Base-by-base conservation (phyloP, 176 grass and related monocot species). In the Calamus simplicifolius region DNA sequence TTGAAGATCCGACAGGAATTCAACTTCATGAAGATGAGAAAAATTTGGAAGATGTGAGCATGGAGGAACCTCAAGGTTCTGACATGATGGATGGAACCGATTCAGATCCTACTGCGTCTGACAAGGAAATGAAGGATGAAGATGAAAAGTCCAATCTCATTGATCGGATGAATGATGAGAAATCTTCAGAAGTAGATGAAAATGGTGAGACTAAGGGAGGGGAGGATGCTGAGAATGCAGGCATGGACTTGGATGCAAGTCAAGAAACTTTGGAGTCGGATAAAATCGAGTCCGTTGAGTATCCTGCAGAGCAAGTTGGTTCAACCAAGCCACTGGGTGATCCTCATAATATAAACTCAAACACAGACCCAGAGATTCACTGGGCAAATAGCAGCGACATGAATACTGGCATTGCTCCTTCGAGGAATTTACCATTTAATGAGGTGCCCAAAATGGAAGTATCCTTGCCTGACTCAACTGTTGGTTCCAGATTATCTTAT, bases 371-470 rank as follows among this genome's bases (percentile, higher is more conserved):
- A 43, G 83, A 90, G 66, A 76, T 79, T 0, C 81, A 79, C 48
- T 80, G 77, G 72, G 83, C 92, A 17, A 86, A 90, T 61, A 88
- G 80, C 69, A 82, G 51, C 52, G 83, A 90, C 62, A 53, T 84
- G 29, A 87, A 73, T 12, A 71, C 50, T 60, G 53, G 68, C 19
- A 54, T 87, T 69, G 83, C 92, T 74, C 77, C 86, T 62, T 81
- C 86, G 49, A 76, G 67, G 58, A 67, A 77, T 85, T 78, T 81
- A 69, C 77, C 70, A 66, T 83, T 74, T 52, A 80, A 84, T 75
- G 80, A 96, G 69, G 50, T 65, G 48, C 50, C 66, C 54, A 84
- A 75, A 57, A 62, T 87, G 52, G 86, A 96, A 74, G 76, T 89
- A 67, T 82, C 82, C 68, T 67, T 87, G 48, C 83, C 86, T 51